Percentiles rank a stretch among this genome's conserved stretches.
phyloP scores from a whole-genome alignment of 106 monocot genomes.

The Dioscorea zingiberensis region DNA sequence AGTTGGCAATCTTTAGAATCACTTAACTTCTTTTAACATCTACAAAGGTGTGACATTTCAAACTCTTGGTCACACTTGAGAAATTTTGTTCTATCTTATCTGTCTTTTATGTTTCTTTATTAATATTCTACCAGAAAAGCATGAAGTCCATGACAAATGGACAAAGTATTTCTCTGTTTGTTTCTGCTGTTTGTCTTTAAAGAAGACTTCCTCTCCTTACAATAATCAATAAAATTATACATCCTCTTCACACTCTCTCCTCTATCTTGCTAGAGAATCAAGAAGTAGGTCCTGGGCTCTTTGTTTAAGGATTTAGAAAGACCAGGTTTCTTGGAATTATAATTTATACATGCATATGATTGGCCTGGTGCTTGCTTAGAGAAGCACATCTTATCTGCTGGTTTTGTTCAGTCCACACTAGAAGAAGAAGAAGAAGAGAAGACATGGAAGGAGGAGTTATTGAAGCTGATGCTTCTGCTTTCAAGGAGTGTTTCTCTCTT shows the following conservation, averaged over 20 bases:
- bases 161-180: background rate
- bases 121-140: no score
- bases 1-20: no score
- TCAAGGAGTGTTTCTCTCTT: slow-evolving; percentile 67
- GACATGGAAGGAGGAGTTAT: slow-evolving; percentile 58
- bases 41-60: no score
- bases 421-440: background rate
- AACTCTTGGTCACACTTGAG: no score
- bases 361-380: background rate
- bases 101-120: no score
- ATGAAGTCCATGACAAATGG: background rate
- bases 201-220: background rate
- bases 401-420: no score
- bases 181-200: background rate
- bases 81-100: no score
- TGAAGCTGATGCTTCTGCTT: slow-evolving; percentile 41
- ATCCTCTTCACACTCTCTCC: background rate
- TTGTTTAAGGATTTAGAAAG: background rate
- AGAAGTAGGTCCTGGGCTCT: background rate
- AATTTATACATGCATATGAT: background rate
- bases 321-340: background rate
- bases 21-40: no score
- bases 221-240: background rate
- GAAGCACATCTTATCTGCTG: background rate
- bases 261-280: background rate